A percentile compares a stretch with the other conserved stretches of the same genome.
These are phyloP conservation scores for Entomortierella parvispora DNA, from an alignment of 192 early-diverging fungal species.

Conservation along the genomic window DNA sequence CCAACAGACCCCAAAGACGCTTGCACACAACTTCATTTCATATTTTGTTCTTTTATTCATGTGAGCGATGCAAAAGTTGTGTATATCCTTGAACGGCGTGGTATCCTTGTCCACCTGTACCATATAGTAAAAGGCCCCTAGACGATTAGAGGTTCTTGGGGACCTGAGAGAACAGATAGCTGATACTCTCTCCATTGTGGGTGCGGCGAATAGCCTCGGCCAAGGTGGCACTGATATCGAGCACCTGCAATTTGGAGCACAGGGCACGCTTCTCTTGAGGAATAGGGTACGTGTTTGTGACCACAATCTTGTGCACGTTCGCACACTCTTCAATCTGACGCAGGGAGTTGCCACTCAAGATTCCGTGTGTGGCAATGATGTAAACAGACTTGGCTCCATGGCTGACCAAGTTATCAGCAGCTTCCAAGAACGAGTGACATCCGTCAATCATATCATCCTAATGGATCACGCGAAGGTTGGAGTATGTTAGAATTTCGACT, in stretches of 20 bases:
- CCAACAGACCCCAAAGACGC: not conserved
- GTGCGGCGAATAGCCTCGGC: constrained; percentile 82
- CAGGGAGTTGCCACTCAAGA: constrained; percentile 89
- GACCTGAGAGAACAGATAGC: constrained; percentile 81
- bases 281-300: constrained; percentile 92
- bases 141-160: constrained; percentile 45
- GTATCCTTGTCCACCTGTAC: no score
- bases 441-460: constrained; percentile 96
- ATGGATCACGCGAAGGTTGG: no score
- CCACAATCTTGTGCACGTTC: constrained; percentile 81
- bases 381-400: constrained; percentile 84
- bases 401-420: constrained; percentile 88
- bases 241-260: constrained; percentile 81
- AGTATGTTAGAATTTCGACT: no score
- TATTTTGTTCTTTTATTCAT: no score
- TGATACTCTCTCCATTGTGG: constrained; percentile 95
- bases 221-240: constrained; percentile 91
- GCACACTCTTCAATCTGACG: constrained; percentile 84
- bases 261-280: constrained; percentile 72
- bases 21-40: no score
- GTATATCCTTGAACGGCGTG: no score
- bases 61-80: no score
- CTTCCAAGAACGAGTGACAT: constrained; percentile 89
- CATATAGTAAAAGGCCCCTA: no score
- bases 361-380: constrained; percentile 94